Evolutionary conservation across 352 stramenopile genomes (phyloP).

Genomic region (Pythium monospermum): DNA sequence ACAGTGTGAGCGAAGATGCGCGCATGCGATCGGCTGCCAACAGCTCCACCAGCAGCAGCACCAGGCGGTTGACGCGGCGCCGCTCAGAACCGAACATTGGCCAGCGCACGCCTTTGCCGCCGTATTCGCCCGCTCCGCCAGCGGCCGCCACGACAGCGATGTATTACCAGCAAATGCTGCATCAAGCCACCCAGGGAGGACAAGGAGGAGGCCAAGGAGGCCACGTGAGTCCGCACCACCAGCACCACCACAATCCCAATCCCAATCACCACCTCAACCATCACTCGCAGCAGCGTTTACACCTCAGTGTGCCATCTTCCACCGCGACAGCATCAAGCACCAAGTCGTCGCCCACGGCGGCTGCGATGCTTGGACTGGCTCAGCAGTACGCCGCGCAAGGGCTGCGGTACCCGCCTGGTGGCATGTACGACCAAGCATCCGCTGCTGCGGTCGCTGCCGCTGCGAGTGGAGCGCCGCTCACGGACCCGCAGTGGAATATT

Average conservation of each 20-base stretch:
- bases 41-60: background rate
- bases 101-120: too few relatives aligned
- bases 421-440: conserved; percentile 16
- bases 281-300: too few relatives aligned
- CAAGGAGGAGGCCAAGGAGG: too few relatives aligned
- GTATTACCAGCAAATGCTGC: conserved; percentile 20
- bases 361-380: conserved; percentile 6
- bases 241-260: background rate
- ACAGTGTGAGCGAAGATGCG: conserved; percentile 10
- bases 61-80: background rate
- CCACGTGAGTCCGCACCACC: conserved; percentile 8
- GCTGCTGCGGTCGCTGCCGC: conserved; percentile 16
- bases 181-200: conserved; percentile 18
- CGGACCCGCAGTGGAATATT: conserved; percentile 73
- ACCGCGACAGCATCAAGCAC: background rate
- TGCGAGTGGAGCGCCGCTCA: conserved; percentile 24
- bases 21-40: background rate
- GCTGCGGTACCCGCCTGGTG: background rate
- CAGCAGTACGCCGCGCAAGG: conserved; percentile 18
- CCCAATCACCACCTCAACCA: too few relatives aligned
- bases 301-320: background rate
- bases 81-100: too few relatives aligned
- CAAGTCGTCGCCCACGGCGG: too few relatives aligned
- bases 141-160: conserved; percentile 1
- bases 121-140: background rate